Percentiles rank a stretch among this genome's conserved stretches.
Conservation (phyloP, 1,139 yeast genomes). For the Magnusiomyces tetraspermus region DNA sequence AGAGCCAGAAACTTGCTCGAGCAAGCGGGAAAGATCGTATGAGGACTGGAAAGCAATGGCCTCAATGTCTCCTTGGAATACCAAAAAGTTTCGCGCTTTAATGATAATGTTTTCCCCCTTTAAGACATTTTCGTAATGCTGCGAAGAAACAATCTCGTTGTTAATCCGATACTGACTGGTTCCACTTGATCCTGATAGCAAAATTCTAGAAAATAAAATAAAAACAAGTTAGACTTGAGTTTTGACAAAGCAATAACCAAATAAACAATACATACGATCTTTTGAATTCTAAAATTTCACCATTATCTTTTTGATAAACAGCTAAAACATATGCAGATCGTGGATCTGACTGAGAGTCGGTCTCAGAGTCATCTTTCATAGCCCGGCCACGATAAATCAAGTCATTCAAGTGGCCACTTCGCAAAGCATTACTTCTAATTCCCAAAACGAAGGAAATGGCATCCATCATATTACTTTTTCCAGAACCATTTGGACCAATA, state of each 20-base stretch:
- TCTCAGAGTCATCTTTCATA: conserved; percentile 25
- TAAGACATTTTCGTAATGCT: conserved; percentile 55
- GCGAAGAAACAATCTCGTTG: conserved; percentile 50
- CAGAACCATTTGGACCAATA: conserved; percentile 97
- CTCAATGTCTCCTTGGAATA: conserved; percentile 96
- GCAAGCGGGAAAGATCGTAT: conserved; percentile 55
- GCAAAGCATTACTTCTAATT: conserved; percentile 61
- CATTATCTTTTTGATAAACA: conserved; percentile 55
- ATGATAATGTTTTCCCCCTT: conserved; percentile 77
- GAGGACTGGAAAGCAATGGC: conserved; percentile 86
- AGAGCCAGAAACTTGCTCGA: conserved; percentile 83
- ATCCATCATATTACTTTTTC: conserved; percentile 97
- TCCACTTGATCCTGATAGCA: conserved; percentile 34
- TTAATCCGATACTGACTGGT: conserved; percentile 63
- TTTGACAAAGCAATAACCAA: neutral
- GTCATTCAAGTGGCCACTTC: conserved; percentile 67
- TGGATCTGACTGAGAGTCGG: conserved; percentile 35
- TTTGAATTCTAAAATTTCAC: conserved; percentile 22
- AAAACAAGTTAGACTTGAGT: neutral
- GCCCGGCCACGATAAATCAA: conserved; percentile 68
- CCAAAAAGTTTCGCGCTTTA: conserved; percentile 84
- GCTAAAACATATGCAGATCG: conserved; percentile 73
- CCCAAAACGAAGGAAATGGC: conserved; percentile 95
- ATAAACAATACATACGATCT: conserved; percentile 20
- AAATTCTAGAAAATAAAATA: neutral